phyloP scores from a whole-genome alignment of 225 moss, liverwort and hornwort genomes.

The Antitrichia curtipendula region DNA sequence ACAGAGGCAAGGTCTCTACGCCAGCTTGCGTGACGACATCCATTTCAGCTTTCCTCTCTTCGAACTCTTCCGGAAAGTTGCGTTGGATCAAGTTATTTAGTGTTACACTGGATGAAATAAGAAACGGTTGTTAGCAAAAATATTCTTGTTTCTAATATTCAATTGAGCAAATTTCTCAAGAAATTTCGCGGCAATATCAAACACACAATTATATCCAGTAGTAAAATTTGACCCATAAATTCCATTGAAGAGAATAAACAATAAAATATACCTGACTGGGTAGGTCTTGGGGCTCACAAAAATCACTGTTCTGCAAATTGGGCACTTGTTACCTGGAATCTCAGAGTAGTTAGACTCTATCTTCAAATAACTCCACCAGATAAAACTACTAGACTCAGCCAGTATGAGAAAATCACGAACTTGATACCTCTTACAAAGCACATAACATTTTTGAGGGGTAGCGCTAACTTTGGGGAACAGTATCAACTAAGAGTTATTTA shows the following conservation, averaged over 20 bases:
- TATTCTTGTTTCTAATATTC: background rate
- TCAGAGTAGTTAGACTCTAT: background rate
- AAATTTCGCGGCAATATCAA: background rate
- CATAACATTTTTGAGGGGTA: background rate
- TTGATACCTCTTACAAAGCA: background rate
- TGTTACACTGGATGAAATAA: constrained; percentile 45
- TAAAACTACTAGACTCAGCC: background rate
- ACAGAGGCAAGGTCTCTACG: constrained; percentile 69
- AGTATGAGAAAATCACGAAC: background rate
- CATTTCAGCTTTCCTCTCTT: constrained; percentile 84
- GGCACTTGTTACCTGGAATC: constrained; percentile 79
- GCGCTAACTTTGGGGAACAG: background rate
- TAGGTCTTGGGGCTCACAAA: constrained; percentile 77
- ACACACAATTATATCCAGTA: background rate
- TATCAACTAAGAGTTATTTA: background rate
- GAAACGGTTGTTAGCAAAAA: background rate
- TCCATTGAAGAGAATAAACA: background rate
- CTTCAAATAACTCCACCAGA: background rate
- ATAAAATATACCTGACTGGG: constrained; percentile 51
- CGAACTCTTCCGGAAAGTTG: constrained; percentile 80
- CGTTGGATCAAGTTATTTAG: constrained; percentile 88
- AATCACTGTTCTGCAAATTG: constrained; percentile 86
- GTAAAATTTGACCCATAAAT: background rate
- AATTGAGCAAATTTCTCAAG: background rate
- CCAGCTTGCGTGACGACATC: constrained; percentile 53